Evolutionary conservation across 495 filamentous ascomycete species (phyloP).

Genomic region (Peziza echinospora): DNA sequence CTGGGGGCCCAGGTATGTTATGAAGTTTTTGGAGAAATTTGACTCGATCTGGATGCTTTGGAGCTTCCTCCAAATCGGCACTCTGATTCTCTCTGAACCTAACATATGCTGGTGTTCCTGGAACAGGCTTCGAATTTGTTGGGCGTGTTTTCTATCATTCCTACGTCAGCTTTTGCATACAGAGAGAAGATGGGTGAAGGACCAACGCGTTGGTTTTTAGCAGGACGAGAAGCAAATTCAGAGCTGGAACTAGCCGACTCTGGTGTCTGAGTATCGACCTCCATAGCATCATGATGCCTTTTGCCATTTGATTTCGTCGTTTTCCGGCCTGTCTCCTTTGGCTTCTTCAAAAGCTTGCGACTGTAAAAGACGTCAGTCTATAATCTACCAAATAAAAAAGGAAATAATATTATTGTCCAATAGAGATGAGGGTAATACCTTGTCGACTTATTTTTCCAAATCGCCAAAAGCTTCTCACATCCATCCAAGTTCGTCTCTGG

Average conservation of each 20-base stretch:
- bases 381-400: too few relatives aligned
- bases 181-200: too few relatives aligned
- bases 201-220: too few relatives aligned
- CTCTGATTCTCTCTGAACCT: neutral
- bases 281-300: neutral
- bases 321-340: too few relatives aligned
- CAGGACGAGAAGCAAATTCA: neutral
- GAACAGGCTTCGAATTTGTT: neutral
- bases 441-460: too few relatives aligned
- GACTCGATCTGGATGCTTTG: constrained; percentile 5
- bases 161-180: neutral
- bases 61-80: neutral
- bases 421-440: too few relatives aligned
- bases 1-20: constrained; percentile 17
- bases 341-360: too few relatives aligned
- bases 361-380: too few relatives aligned
- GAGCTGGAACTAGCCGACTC: neutral
- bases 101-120: constrained; percentile 1
- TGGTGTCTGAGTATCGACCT: constrained; percentile 1
- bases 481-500: constrained; percentile 6
- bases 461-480: neutral
- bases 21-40: constrained; percentile 9
- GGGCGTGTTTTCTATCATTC: neutral
- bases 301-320: neutral
- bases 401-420: too few relatives aligned